Evolutionary conservation across 2,329 filamentous ascomycete species (phyloP).

Genomic region (Thielaviopsis musarum): DNA sequence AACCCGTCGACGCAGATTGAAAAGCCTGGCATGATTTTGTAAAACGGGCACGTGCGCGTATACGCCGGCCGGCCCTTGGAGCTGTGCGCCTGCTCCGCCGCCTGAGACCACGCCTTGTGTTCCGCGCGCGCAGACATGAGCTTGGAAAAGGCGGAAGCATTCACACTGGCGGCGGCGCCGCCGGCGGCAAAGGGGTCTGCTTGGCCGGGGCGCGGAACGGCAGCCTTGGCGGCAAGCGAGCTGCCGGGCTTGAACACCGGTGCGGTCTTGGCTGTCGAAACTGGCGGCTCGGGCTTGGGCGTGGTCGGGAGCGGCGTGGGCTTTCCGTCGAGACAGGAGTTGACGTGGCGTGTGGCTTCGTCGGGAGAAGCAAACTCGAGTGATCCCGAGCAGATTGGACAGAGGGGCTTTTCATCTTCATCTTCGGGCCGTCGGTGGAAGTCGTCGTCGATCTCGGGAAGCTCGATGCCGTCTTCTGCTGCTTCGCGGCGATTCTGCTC

Average conservation of each 20-base stretch:
- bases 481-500: conserved; percentile 54
- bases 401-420: conserved; percentile 16
- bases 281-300: conserved; percentile 5
- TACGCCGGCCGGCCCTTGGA: conserved; percentile 75
- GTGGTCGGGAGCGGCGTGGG: conserved; percentile 37
- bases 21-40: conserved; percentile 91
- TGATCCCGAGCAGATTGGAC: conserved; percentile 8
- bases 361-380: conserved; percentile 23
- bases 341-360: conserved; percentile 71
- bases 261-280: conserved; percentile 13
- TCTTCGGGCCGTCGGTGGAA: conserved; percentile 20
- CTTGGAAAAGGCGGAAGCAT: conserved; percentile 67
- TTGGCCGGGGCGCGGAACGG: conserved; percentile 62
- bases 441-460: conserved; percentile 19
- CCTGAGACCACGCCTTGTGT: conserved; percentile 74
- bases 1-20: conserved; percentile 93
- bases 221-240: conserved; percentile 49
- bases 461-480: conserved; percentile 30
- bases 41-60: conserved; percentile 86
- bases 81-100: conserved; percentile 61
- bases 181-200: conserved; percentile 50
- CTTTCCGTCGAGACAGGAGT: conserved; percentile 77
- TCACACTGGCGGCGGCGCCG: conserved; percentile 15
- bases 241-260: conserved; percentile 25
- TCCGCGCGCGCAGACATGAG: conserved; percentile 89